Percentiles rank a stretch among this genome's conserved stretches.
Evolutionary conservation across 1,284 basidiomycete genomes (phyloP).

Genomic region (Flammula alnicola): DNA sequence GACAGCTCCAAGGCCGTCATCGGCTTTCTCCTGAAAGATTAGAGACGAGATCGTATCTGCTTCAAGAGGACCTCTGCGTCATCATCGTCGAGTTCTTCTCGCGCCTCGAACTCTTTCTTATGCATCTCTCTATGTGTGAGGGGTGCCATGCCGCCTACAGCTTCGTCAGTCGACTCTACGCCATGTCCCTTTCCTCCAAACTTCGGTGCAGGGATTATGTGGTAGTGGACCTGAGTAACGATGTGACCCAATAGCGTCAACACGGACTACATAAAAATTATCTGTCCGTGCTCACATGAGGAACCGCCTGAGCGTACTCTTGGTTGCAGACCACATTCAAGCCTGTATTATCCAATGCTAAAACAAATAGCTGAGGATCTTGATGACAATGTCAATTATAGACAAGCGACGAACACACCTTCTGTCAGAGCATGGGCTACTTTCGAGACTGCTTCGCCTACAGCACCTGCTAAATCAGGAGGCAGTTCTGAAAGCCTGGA

Average conservation of each 20-base stretch:
- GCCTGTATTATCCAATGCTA: conserved; percentile 67
- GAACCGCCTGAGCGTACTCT: conserved; percentile 81
- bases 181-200: conserved; percentile 27
- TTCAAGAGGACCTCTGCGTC: conserved; percentile 52
- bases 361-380: not conserved
- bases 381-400: not conserved
- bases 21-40: not conserved
- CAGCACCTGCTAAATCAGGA: conserved; percentile 59
- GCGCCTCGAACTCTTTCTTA: conserved; percentile 56
- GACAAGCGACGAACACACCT: conserved; percentile 42
- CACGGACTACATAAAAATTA: too few relatives aligned
- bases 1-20: too few relatives aligned
- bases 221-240: conserved; percentile 69
- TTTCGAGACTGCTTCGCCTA: conserved; percentile 62
- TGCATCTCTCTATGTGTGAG: conserved; percentile 57
- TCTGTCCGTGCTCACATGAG: conserved; percentile 68
- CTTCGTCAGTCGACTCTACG: conserved; percentile 22
- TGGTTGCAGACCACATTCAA: conserved; percentile 81
- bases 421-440: conserved; percentile 64
- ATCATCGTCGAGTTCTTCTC: conserved; percentile 62
- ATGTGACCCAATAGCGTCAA: not conserved
- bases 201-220: conserved; percentile 75
- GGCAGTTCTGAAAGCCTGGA: conserved; percentile 68
- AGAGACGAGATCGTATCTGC: conserved; percentile 42
- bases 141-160: conserved; percentile 29